Percentiles rank a stretch among this genome's conserved stretches.
phyloP scores from a whole-genome alignment of 163 green algal genomes.

The Volvox carteri region DNA sequence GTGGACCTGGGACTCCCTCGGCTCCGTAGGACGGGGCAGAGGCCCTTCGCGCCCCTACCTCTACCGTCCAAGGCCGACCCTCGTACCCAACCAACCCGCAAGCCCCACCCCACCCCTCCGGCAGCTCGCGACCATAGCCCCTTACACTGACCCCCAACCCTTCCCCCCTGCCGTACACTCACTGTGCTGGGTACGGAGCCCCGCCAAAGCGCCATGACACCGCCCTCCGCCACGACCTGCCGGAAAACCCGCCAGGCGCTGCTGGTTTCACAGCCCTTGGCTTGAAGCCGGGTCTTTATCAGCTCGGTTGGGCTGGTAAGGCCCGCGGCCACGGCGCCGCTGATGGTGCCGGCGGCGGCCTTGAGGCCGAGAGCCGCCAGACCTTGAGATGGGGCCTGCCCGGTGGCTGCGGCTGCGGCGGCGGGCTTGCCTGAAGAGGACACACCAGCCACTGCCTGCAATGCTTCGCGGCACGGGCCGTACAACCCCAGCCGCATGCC shows the following conservation, averaged over 20 bases:
- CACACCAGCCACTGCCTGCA: not conserved
- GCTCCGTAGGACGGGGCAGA: too few species aligned
- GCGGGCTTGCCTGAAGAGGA: not conserved
- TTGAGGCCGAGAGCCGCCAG: slow-evolving; percentile 34
- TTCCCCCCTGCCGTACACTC: not conserved
- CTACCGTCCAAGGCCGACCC: too few species aligned
- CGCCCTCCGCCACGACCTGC: slow-evolving; percentile 71
- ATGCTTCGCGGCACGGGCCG: not conserved
- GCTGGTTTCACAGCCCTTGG: slow-evolving; percentile 2
- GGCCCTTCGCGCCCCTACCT: too few species aligned
- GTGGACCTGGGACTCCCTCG: too few species aligned
- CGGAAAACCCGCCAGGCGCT: slow-evolving; percentile 61
- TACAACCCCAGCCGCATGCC: slow-evolving; percentile 48
- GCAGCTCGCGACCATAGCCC: too few species aligned
- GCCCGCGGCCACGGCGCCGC: slow-evolving; percentile 80
- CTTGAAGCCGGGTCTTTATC: slow-evolving; percentile 70
- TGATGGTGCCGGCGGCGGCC: slow-evolving; percentile 69
- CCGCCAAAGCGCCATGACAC: slow-evolving; percentile 80
- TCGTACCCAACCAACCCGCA: too few species aligned
- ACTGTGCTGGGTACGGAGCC: slow-evolving; percentile 82
- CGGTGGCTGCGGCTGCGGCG: not conserved
- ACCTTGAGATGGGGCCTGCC: not conserved
- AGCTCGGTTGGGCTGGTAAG: slow-evolving; percentile 91
- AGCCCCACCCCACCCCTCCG: too few species aligned
- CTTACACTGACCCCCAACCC: not conserved